Evolutionary conservation across 345 rosid genomes (phyloP), one percentile per base, ranked within the genome.

Genomic region (Laguncularia racemosa): DNA sequence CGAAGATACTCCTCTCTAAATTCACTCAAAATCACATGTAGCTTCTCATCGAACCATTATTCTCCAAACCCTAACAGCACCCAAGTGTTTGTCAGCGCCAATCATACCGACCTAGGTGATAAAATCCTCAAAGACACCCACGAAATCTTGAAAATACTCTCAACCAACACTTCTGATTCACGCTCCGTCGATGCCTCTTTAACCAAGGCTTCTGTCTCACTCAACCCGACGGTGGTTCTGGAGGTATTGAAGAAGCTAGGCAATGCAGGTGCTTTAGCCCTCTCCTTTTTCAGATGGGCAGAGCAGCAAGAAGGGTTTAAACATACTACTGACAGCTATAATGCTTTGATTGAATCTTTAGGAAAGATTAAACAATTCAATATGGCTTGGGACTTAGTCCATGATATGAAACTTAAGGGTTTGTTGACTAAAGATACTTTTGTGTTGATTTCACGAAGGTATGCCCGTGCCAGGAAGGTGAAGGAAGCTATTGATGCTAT

Each of bases 311-410:
- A 71, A 26, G 83, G 83, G 59, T 92, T 80, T 55, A 60, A 75
- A 59, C 61, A 86, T 43, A 63, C 55, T n/a, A 65, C 90, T 4
- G 73, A 80, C 16, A 86, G 77, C 73, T 92, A 88, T 77, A 83
- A 88, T 44, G 82, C 74, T 2, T 52, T 86, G 69, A 84, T 92
- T 57, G 96, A 86, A 20, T 76, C 96, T 26, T 75, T 86, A 45
- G 95, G 92, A 8, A 92, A 88, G 77, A 83, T 88, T 59, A 92
- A 84, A 68, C 96, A 92, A 63, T 86, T 92, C 68, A 86, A 74
- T 38, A 28, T 80, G 40, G 65, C 75, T 4, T 89, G 89, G 96
- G 63, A 56, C 47, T 48, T 88, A 13, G 91, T 88, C 38, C 66
- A 51, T 47, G 95, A 86, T 16, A 88, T 86, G 98, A 83, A 78